Conservation (phyloP, 805 yeast species). For the Schwanniomyces polymorphus region DNA sequence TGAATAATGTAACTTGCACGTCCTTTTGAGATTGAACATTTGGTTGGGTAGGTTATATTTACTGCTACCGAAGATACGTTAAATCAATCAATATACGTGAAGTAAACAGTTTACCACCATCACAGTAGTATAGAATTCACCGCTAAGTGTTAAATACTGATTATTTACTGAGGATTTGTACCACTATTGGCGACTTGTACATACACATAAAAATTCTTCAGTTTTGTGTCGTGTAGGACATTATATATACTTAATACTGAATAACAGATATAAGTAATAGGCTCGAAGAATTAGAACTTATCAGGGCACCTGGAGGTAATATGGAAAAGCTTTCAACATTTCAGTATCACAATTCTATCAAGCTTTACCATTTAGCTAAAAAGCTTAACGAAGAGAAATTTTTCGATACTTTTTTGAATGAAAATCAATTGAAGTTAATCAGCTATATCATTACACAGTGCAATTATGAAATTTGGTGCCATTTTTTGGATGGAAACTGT, state of each 20-base stretch:
- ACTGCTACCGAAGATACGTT: neutral
- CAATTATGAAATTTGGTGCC: conserved; percentile 31
- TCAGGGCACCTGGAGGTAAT: neutral
- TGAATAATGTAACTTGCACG: neutral
- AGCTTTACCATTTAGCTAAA: conserved; percentile 37
- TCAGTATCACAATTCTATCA: conserved; percentile 28
- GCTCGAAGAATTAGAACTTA: neutral
- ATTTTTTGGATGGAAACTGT: conserved; percentile 42
- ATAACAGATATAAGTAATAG: neutral
- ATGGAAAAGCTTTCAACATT: conserved; percentile 43
- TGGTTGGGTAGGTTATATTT: neutral
- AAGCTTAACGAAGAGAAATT: conserved; percentile 27
- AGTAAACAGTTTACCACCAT: neutral
- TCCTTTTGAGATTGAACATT: neutral
- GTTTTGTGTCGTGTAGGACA: neutral
- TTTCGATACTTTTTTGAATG: conserved; percentile 36
- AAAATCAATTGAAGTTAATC: conserved; percentile 32
- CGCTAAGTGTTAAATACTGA: neutral
- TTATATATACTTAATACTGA: neutral
- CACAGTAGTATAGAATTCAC: neutral
- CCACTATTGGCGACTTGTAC: neutral
- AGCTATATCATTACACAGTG: conserved; percentile 27
- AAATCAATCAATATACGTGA: neutral
- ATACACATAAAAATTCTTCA: neutral
- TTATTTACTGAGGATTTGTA: neutral